Evolutionary conservation across 75 land plant species (phyloP), one percentile per base, ranked within the genome.

Genomic region (Cunninghamia lanceolata): DNA sequence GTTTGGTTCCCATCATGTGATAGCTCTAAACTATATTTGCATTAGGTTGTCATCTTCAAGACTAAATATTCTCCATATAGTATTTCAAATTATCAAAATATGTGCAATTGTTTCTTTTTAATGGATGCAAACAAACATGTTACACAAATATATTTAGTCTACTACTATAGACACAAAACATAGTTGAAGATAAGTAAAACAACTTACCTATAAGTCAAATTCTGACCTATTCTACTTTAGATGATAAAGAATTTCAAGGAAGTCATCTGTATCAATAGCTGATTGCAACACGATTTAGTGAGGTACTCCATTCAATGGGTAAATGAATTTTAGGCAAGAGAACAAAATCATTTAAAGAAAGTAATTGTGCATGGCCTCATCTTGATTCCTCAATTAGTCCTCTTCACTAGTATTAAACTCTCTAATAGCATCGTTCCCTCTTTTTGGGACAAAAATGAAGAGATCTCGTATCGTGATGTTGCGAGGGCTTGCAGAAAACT

Each of bases 191-290:
- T 21, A 4, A 38, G n/a, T 14, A 83, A 84, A 75, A 50, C 53
- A 59, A 47, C 39, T 70, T 74, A 94, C 97, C 97, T 93, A 85
- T 74, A 96, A 53, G 46, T 93, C 91, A 76, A 96, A 83, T 40
- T 92, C 89, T n/a, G 97, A 91, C 80, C 88, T 88, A 85, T 94
- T 91, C 17, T 85, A 93, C 93, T 96, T 94, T 85, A 96, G 87
- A 35, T 93, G 89, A 85, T 94, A 96, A 46, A 94, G 88, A 43
- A 96, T 84, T 42, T 93, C 96, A 45, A 94, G 93, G 70, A 94
- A 59, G 85, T 96, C 96, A 80, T 96, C 97, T 0, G 92, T 93
- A 84, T 96, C 97, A 3, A 94, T 89, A 83, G 94, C 97, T 7
- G 97, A 92, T 87, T 96, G 96, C 84, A 94, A 17, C 16, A 96